Evolutionary conservation across 2,329 filamentous ascomycete species (phyloP).

Genomic region (Fusarium sp.): DNA sequence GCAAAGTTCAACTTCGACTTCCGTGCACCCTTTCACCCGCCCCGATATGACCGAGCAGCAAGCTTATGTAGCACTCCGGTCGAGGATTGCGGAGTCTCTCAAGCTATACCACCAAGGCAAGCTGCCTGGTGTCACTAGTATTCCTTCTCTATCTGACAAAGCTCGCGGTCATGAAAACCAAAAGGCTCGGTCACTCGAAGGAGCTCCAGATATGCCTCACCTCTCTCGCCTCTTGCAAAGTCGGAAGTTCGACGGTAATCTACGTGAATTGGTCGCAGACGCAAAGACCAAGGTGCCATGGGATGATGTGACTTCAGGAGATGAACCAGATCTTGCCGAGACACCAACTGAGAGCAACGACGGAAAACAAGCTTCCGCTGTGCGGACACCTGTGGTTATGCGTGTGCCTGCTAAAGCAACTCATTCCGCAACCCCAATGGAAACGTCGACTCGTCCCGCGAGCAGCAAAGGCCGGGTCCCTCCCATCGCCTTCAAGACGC

Average conservation of each 20-base stretch:
- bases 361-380: slow-evolving; percentile 33
- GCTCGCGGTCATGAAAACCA: slow-evolving; percentile 21
- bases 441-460: slow-evolving; percentile 63
- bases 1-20: slow-evolving; percentile 31
- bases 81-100: slow-evolving; percentile 69
- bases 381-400: slow-evolving; percentile 63
- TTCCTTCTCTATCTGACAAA: slow-evolving; percentile 55
- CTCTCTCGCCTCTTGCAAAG: slow-evolving; percentile 76
- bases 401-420: slow-evolving; percentile 73
- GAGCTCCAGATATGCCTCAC: slow-evolving; percentile 74
- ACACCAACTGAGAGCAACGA: slow-evolving; percentile 26
- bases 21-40: slow-evolving; percentile 56
- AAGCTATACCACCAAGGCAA: slow-evolving; percentile 67
- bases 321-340: slow-evolving; percentile 66
- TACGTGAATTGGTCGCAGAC: slow-evolving; percentile 72
- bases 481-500: slow-evolving; percentile 59
- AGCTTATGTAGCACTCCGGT: slow-evolving; percentile 65
- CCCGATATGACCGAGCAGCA: slow-evolving; percentile 68
- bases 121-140: slow-evolving; percentile 64
- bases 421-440: slow-evolving; percentile 64
- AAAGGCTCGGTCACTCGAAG: slow-evolving; percentile 60
- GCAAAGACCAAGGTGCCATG: slow-evolving; percentile 69
- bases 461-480: slow-evolving; percentile 70
- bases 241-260: slow-evolving; percentile 73
- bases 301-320: slow-evolving; percentile 67